phyloP scores from a whole-genome alignment of 2,329 filamentous ascomycete species.

The Calycina marina region DNA sequence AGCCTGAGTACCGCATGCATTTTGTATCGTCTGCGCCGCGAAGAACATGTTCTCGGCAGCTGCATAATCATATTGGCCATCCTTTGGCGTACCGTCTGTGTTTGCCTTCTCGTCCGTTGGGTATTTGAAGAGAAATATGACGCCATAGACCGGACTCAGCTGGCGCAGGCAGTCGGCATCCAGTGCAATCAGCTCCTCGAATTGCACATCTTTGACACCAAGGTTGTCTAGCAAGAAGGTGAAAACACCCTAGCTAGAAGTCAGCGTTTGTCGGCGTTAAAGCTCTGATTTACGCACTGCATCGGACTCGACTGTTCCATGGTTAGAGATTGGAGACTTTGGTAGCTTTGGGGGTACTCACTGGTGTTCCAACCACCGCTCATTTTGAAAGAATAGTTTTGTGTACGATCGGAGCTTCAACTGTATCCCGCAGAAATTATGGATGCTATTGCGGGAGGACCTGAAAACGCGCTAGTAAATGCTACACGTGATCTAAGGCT shows the following conservation, averaged over 20 bases:
- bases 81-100: constrained; percentile 43
- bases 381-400: no score
- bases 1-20: constrained; percentile 93
- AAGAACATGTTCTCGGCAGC: constrained; percentile 78
- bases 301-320: constrained; percentile 64
- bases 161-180: constrained; percentile 60
- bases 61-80: constrained; percentile 66
- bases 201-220: constrained; percentile 86
- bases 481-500: no score
- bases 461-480: no score
- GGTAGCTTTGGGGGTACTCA: constrained; percentile 24
- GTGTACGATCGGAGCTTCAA: no score
- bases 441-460: no score
- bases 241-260: constrained; percentile 60
- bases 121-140: constrained; percentile 99
- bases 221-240: constrained; percentile 89
- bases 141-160: constrained; percentile 73
- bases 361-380: constrained; percentile 92
- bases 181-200: constrained; percentile 86
- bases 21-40: constrained; percentile 93
- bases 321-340: constrained; percentile 13
- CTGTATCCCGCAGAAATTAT: no score
- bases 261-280: constrained; percentile 8
- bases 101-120: constrained; percentile 54
- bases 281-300: constrained; percentile 32